Conservation (phyloP, 2,329 filamentous ascomycete species). For the Fusarium oligoseptatum region DNA sequence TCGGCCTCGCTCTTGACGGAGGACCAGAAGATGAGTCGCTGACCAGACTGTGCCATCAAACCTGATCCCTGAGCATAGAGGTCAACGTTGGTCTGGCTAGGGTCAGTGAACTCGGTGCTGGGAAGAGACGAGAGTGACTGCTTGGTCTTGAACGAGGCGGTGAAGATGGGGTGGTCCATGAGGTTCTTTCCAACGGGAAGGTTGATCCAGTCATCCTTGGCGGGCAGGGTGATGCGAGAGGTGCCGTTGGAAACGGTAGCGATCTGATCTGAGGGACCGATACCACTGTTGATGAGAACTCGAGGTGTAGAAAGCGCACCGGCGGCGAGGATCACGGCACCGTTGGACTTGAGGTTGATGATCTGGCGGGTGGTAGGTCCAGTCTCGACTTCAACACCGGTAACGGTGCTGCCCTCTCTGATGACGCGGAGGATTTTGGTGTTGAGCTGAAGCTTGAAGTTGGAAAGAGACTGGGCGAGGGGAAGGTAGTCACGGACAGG, state of each 20-base stretch:
- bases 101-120: conserved; percentile 41
- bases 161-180: conserved; percentile 66
- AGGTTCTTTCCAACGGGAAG: conserved; percentile 72
- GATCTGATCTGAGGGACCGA: conserved; percentile 73
- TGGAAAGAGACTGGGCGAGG: conserved; percentile 67
- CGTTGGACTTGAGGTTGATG: conserved; percentile 43
- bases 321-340: conserved; percentile 72
- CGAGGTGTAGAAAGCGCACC: conserved; percentile 79
- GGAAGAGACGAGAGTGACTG: conserved; percentile 51
- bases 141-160: conserved; percentile 57
- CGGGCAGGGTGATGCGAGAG: conserved; percentile 66
- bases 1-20: conserved; percentile 55
- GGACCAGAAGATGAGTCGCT: conserved; percentile 63
- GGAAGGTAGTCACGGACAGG: conserved; percentile 80
- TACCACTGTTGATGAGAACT: conserved; percentile 71
- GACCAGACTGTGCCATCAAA: conserved; percentile 59
- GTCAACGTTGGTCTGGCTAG: conserved; percentile 47
- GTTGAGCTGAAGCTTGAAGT: conserved; percentile 77
- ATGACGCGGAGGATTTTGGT: conserved; percentile 77
- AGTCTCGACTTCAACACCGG: conserved; percentile 76
- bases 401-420: conserved; percentile 71
- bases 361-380: conserved; percentile 60
- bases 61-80: conserved; percentile 54
- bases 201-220: conserved; percentile 65
- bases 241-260: conserved; percentile 62